Base-by-base conservation (phyloP, 345 rosid species). In the Pseudoturritis turrita region DNA sequence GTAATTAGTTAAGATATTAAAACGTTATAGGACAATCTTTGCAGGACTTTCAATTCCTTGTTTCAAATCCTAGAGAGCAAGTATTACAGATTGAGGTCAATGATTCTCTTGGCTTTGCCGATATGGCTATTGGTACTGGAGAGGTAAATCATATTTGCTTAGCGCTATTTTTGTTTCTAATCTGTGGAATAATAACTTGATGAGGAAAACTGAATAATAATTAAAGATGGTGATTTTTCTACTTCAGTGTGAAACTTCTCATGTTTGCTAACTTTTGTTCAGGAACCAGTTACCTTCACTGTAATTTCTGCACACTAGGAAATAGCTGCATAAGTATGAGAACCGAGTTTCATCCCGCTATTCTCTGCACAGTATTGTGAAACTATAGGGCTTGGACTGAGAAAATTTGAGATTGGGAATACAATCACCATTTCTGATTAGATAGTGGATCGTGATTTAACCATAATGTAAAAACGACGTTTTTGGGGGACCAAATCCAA, bases 21-120 rank as follows among this genome's bases (percentile, higher is more conserved):
- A 64, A n/a, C 40, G 37, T 52, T 10, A 15, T 57, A 33, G 18
- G 23, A 26, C 56, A 21, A 70, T 68, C 78, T 65, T 75, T 68
- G 70, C 88, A 92, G 98, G 98, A 92, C 80, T 92, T 92, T 82
- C 87, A 89, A 73, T 81, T 89, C 81, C 91, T 89, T 61, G 96
- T 89, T 63, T 75, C 87, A 68, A 86, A 92, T 78, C 98, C 96
- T 54, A 79, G 83, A 81, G 86, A 84, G 51, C 88, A 92, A 71
- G 81, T 85, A 75, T 78, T 92, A 80, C 46, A 33, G 22, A 65
- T 92, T 79, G 86, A 89, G 81, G 96, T 92, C 72, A 86, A 81
- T 44, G 98, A 92, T 60, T 60, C 82, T 65, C 82, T 92, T 79
- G 98, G 98, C 71, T 88, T 92, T 60, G 59, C 83, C 25, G 82